These are phyloP conservation scores for Suillus subaureus DNA, from an alignment of 768 basidiomycete genomes.

Conservation along the genomic window DNA sequence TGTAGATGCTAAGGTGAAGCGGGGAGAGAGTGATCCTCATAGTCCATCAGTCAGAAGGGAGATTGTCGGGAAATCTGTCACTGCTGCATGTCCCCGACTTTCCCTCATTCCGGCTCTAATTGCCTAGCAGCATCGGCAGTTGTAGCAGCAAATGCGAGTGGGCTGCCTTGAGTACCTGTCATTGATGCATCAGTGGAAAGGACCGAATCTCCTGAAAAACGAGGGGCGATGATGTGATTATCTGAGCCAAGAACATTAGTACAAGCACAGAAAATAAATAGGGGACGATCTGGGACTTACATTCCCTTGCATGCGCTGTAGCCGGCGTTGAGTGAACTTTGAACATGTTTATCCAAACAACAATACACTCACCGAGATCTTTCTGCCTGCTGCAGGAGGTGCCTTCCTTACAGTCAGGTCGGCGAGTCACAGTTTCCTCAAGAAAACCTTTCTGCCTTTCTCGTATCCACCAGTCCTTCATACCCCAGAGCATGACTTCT, in stretches of 20 bases:
- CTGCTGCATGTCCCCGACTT: conserved; percentile 5
- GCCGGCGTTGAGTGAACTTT: conserved; percentile 10
- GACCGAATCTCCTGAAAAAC: neutral
- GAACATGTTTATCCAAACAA: conserved; percentile 2
- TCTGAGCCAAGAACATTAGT: conserved; percentile 28
- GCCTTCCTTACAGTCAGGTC: conserved; percentile 74
- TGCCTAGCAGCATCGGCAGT: neutral
- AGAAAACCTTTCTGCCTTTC: conserved; percentile 73
- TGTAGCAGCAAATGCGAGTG: neutral
- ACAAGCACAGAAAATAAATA: conserved; percentile 8
- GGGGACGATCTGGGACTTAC: conserved; percentile 43
- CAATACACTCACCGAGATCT: conserved; percentile 57
- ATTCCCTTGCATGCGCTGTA: conserved; percentile 74
- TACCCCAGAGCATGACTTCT: conserved; percentile 73
- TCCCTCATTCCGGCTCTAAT: neutral
- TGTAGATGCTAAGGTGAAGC: neutral
- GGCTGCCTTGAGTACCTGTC: neutral
- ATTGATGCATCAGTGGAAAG: neutral
- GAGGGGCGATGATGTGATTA: conserved; percentile 39
- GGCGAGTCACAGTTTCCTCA: conserved; percentile 53
- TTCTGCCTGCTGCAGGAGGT: conserved; percentile 59
- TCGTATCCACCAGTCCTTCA: conserved; percentile 82
- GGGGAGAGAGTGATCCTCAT: neutral
- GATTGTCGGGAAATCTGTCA: conserved; percentile 1
- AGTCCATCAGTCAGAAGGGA: conserved; percentile 3